Percentiles rank a stretch among this genome's conserved stretches.
Conservation (phyloP, 768 basidiomycete species). For the Rhodotorula taiwanensis region DNA sequence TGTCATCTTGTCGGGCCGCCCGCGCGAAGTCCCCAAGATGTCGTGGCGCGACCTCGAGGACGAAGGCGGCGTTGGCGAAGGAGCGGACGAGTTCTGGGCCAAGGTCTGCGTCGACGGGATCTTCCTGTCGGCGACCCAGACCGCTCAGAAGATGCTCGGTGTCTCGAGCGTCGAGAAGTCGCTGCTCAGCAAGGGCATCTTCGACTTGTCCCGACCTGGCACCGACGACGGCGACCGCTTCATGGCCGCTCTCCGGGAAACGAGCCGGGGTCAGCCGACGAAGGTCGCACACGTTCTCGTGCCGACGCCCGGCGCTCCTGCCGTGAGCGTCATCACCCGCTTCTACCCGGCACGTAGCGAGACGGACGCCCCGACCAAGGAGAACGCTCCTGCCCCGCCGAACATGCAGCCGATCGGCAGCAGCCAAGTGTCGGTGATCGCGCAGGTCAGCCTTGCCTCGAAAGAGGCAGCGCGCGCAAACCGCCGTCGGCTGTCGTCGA, state of each 20-base stretch:
- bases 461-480: conserved; percentile 6
- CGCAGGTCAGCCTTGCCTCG: conserved; percentile 15
- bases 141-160: conserved; percentile 46
- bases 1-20: conserved; percentile 78
- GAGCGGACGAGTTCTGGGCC: conserved; percentile 46
- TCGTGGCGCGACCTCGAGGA: conserved; percentile 56
- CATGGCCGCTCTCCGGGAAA: conserved; percentile 39
- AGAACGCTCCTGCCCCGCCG: background rate
- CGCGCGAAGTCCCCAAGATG: conserved; percentile 49
- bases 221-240: conserved; percentile 36
- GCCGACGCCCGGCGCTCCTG: conserved; percentile 35
- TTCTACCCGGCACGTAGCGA: conserved; percentile 34
- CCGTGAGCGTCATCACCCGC: conserved; percentile 45
- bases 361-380: background rate
- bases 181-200: conserved; percentile 39
- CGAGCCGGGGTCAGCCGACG: conserved; percentile 37
- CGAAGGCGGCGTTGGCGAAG: conserved; percentile 51
- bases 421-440: conserved; percentile 19
- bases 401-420: conserved; percentile 8
- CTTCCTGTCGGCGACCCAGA: conserved; percentile 45
- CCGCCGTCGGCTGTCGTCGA: background rate
- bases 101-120: conserved; percentile 48
- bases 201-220: conserved; percentile 41
- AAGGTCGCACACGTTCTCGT: conserved; percentile 44
- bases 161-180: conserved; percentile 11